A percentile compares a stretch with the other conserved stretches of the same genome.
These are phyloP conservation scores for Diplodia scrobiculata DNA, from an alignment of 2,329 filamentous ascomycete species.

Conservation along the genomic window DNA sequence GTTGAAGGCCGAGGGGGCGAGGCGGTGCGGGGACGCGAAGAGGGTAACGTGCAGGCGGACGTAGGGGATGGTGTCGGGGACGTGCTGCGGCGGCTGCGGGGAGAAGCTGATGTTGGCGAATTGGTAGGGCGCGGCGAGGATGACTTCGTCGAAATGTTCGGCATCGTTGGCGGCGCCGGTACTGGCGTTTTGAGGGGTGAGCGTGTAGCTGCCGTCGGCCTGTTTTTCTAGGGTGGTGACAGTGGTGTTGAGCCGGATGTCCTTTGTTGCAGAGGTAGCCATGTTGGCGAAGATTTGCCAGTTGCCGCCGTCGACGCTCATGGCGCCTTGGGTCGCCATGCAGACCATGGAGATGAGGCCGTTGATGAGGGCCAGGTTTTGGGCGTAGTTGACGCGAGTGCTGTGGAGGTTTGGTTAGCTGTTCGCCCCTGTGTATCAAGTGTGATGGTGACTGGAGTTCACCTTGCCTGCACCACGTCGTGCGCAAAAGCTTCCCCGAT, in stretches of 20 bases:
- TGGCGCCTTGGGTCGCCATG: constrained; percentile 83
- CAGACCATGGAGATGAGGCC: constrained; percentile 89
- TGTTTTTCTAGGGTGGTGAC: constrained; percentile 55
- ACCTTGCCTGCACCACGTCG: constrained; percentile 78
- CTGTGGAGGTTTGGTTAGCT: constrained; percentile 43
- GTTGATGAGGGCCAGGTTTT: constrained; percentile 83
- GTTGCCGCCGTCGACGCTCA: constrained; percentile 80
- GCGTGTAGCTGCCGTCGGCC: constrained; percentile 46
- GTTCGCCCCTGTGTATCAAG: neutral
- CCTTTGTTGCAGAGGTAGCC: constrained; percentile 62
- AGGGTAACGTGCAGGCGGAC: constrained; percentile 85
- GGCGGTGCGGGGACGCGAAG: constrained; percentile 73
- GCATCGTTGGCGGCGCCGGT: constrained; percentile 31
- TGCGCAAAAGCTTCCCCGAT: constrained; percentile 68
- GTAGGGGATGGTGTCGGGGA: constrained; percentile 80
- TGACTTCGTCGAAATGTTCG: constrained; percentile 69
- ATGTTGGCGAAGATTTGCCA: constrained; percentile 81
- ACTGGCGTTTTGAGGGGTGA: constrained; percentile 36
- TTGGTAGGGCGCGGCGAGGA: constrained; percentile 83
- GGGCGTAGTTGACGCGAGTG: constrained; percentile 92
- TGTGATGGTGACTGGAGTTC: constrained; percentile 8
- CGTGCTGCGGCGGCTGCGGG: constrained; percentile 45
- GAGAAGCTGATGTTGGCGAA: constrained; percentile 67
- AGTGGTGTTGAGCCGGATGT: constrained; percentile 65
- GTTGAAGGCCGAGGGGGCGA: constrained; percentile 74